Evolutionary conservation across 1,284 basidiomycete genomes (phyloP).

Genomic region (Puccinia polysora): DNA sequence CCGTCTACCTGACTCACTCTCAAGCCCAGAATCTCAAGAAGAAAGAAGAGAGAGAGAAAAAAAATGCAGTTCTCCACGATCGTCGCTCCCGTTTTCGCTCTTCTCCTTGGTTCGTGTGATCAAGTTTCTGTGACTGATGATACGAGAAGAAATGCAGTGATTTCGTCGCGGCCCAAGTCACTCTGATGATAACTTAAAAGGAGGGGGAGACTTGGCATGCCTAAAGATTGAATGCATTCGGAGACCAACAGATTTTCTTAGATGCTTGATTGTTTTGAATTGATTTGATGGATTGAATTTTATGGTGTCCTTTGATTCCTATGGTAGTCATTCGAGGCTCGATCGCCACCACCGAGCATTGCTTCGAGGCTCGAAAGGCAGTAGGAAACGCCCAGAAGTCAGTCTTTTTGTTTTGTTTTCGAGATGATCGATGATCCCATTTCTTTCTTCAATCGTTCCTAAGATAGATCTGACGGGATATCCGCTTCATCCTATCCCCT

Average conservation of each 20-base stretch:
- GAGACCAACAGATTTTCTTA: no score
- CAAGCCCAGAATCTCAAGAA: background rate
- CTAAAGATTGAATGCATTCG: no score
- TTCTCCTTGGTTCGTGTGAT: background rate
- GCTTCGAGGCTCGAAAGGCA: constrained; percentile 13
- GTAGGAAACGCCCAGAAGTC: constrained; percentile 11
- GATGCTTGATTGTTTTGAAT: no score
- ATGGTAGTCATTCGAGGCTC: constrained; percentile 10
- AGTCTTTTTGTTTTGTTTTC: background rate
- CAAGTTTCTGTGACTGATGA: background rate
- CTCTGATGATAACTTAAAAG: no score
- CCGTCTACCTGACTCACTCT: background rate
- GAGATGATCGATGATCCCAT: background rate
- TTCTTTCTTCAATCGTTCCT: no score
- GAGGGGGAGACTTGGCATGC: no score
- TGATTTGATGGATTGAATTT: no score
- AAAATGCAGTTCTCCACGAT: constrained; percentile 10
- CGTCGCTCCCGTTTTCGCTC: background rate
- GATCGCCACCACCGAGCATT: constrained; percentile 1
- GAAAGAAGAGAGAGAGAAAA: no score
- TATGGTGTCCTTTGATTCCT: no score
- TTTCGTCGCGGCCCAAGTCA: background rate
- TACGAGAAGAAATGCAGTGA: background rate
- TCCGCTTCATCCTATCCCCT: no score
- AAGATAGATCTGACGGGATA: no score